A percentile compares a stretch with the other conserved stretches of the same genome.
phyloP scores from a whole-genome alignment of 768 basidiomycete species.

The Cytidiella melzeri region DNA sequence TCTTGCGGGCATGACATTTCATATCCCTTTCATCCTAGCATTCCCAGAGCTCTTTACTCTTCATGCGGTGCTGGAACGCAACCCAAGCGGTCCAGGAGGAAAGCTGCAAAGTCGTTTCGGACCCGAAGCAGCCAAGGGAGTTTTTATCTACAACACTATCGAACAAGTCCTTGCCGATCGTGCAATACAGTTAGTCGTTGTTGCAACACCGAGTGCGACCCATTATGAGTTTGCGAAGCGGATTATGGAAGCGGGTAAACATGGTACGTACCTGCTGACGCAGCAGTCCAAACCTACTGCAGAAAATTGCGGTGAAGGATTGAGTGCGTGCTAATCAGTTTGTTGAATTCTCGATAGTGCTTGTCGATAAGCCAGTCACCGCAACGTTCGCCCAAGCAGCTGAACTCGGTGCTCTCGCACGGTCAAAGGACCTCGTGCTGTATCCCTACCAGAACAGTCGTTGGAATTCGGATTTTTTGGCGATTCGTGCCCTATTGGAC shows the following conservation, averaged over 20 bases:
- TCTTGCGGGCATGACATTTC: conserved; percentile 72
- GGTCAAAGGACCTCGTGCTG: conserved; percentile 51
- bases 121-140: conserved; percentile 32
- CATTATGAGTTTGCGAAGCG: conserved; percentile 66
- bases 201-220: conserved; percentile 70
- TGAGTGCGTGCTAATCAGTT: background rate
- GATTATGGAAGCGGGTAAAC: conserved; percentile 62
- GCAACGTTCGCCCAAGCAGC: conserved; percentile 51
- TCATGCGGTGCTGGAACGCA: conserved; percentile 67
- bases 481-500: conserved; percentile 51
- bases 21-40: conserved; percentile 72
- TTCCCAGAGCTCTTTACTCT: conserved; percentile 65
- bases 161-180: conserved; percentile 56
- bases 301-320: too few species aligned
- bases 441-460: conserved; percentile 73
- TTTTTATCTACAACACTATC: conserved; percentile 52
- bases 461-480: conserved; percentile 75
- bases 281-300: too few species aligned
- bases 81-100: conserved; percentile 52
- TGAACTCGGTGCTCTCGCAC: conserved; percentile 56
- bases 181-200: conserved; percentile 60
- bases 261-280: conserved; percentile 36
- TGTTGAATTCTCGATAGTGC: conserved; percentile 51
- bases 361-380: conserved; percentile 77
- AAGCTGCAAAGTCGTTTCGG: conserved; percentile 65